Conservation (phyloP, 1,284 basidiomycete species). For the Bjerkandera adusta region DNA sequence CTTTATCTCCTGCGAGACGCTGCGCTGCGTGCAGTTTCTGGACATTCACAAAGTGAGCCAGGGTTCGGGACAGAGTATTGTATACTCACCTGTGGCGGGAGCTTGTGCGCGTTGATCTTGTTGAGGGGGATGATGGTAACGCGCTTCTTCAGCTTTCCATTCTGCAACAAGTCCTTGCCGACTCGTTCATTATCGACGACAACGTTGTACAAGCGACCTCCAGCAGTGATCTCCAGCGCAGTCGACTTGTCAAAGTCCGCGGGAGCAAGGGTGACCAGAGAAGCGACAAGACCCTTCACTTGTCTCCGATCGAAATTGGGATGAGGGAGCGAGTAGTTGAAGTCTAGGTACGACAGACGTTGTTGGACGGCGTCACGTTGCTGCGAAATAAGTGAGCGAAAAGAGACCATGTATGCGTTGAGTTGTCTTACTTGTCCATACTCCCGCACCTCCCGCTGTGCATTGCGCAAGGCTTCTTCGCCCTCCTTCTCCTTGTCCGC, state of each 20-base stretch:
- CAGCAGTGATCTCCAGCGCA: conserved; percentile 93
- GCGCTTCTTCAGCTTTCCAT: conserved; percentile 84
- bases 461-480: conserved; percentile 55
- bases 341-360: conserved; percentile 74
- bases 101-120: conserved; percentile 79
- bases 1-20: conserved; percentile 80
- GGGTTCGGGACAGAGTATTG: neutral
- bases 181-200: conserved; percentile 91
- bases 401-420: conserved; percentile 13
- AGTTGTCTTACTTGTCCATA: conserved; percentile 70
- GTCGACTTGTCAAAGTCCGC: conserved; percentile 79
- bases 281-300: conserved; percentile 94
- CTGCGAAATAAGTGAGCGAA: conserved; percentile 37
- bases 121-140: conserved; percentile 94
- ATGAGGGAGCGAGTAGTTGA: conserved; percentile 79
- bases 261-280: conserved; percentile 74
- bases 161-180: conserved; percentile 82
- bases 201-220: conserved; percentile 91
- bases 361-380: conserved; percentile 73
- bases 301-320: conserved; percentile 83
- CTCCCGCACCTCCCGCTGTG: conserved; percentile 57
- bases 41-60: neutral
- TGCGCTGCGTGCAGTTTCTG: conserved; percentile 81
- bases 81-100: conserved; percentile 59
- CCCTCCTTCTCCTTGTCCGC: conserved; percentile 70